Conservation (phyloP, 148 eudicot genomes). For the Fagopyrum esculentum region DNA sequence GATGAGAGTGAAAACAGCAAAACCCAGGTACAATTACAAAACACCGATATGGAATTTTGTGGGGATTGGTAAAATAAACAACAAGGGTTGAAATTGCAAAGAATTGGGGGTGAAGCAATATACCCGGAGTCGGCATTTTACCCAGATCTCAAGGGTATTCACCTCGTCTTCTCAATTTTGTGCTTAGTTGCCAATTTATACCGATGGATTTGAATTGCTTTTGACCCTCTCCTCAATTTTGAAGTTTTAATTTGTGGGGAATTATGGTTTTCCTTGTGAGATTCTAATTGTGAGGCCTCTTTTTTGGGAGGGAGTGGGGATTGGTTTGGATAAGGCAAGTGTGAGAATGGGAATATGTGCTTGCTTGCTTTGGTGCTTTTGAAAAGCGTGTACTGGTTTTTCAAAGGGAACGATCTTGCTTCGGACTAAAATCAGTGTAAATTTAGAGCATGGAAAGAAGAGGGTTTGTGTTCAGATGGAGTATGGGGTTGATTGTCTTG, state of each 20-base stretch:
- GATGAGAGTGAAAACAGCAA: background rate
- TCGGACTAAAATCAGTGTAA: background rate
- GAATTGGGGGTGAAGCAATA: constrained; percentile 17
- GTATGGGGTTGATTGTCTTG: constrained; percentile 39
- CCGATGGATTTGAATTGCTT: background rate
- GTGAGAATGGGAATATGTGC: background rate
- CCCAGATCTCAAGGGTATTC: constrained; percentile 34
- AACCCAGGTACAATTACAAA: background rate
- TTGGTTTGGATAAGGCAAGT: constrained; percentile 2
- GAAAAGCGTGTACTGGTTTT: constrained; percentile 18
- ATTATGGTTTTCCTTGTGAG: background rate
- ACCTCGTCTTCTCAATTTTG: constrained; percentile 8
- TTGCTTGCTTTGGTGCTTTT: background rate
- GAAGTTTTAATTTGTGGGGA: background rate
- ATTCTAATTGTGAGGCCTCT: background rate
- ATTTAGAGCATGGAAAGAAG: constrained; percentile 26
- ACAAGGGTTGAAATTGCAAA: constrained; percentile 6
- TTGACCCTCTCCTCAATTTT: background rate
- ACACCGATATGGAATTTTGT: constrained; percentile 31
- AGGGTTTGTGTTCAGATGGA: constrained; percentile 22
- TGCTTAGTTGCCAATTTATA: background rate
- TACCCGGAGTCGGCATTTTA: constrained; percentile 21
- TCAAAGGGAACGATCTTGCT: constrained; percentile 12
- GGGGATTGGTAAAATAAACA: constrained; percentile 29
- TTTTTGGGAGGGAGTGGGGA: background rate